Evolutionary conservation across 805 yeast species (phyloP).

Genomic region (Zygotorulaspora florentina): DNA sequence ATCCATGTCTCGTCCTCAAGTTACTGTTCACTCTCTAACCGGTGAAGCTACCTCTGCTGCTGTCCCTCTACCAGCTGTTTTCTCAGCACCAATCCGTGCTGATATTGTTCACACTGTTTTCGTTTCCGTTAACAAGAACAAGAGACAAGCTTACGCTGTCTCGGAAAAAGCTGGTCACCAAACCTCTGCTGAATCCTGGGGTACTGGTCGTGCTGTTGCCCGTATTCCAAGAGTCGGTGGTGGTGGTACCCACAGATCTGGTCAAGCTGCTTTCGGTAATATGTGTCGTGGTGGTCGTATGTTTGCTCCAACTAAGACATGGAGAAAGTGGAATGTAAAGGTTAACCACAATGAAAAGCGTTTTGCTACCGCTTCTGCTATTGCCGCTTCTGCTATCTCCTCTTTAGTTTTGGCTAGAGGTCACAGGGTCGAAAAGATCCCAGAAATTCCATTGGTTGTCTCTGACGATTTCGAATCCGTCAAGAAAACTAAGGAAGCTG

Average conservation of each 20-base stretch:
- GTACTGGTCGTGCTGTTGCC: slow-evolving; percentile 99
- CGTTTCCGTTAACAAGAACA: slow-evolving; percentile 98
- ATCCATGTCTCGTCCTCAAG: slow-evolving; percentile 87
- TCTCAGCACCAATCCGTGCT: slow-evolving; percentile 99
- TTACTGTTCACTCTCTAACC: slow-evolving; percentile 82
- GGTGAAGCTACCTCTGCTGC: slow-evolving; percentile 85
- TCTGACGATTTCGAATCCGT: slow-evolving; percentile 88
- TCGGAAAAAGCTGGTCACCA: slow-evolving; percentile 99
- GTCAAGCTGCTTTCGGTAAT: slow-evolving; percentile 99
- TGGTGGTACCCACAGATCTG: slow-evolving; percentile 99
- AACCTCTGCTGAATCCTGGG: slow-evolving; percentile 99
- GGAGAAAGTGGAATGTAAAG: slow-evolving; percentile 99
- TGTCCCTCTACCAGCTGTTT: slow-evolving; percentile 95
- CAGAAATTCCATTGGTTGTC: slow-evolving; percentile 98
- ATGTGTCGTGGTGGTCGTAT: slow-evolving; percentile 99
- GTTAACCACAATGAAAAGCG: slow-evolving; percentile 99
- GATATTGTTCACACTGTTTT: slow-evolving; percentile 98
- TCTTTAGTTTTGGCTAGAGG: slow-evolving; percentile 99
- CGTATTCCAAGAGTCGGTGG: slow-evolving; percentile 99
- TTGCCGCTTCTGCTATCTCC: slow-evolving; percentile 98
- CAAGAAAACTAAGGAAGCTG: slow-evolving; percentile 96
- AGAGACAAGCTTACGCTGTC: slow-evolving; percentile 99
- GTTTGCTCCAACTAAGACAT: slow-evolving; percentile 99
- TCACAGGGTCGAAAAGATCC: slow-evolving; percentile 97
- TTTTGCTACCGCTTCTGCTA: slow-evolving; percentile 99